Evolutionary conservation across 495 filamentous ascomycete species (phyloP).

Genomic region (Penicillium psychrofluorescens): DNA sequence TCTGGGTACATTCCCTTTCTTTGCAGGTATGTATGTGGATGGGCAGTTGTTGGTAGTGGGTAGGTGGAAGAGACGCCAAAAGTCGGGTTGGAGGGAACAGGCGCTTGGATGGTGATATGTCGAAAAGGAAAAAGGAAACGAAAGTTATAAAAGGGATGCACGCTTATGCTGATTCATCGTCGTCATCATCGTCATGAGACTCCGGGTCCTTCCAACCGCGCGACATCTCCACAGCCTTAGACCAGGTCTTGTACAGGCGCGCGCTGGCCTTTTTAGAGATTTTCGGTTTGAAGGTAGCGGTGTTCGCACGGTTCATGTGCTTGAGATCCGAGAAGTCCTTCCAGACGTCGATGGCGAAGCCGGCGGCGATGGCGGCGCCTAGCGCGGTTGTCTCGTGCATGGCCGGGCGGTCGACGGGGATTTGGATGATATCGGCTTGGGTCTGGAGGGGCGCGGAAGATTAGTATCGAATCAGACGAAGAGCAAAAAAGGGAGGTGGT

Average conservation of each 20-base stretch:
- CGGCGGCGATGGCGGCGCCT: slow-evolving; percentile 90
- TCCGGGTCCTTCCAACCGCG: slow-evolving; percentile 64
- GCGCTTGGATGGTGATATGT: slow-evolving; percentile 7
- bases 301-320: slow-evolving; percentile 67
- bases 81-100: not conserved
- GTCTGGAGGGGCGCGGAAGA: slow-evolving; percentile 39
- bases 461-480: slow-evolving; percentile 4
- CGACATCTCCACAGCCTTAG: slow-evolving; percentile 84
- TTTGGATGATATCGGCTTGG: slow-evolving; percentile 84
- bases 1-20: too few relatives aligned
- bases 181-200: slow-evolving; percentile 32
- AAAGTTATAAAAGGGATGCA: slow-evolving; percentile 2
- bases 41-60: not conserved
- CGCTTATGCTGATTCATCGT: slow-evolving; percentile 13
- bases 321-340: slow-evolving; percentile 69
- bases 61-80: slow-evolving; percentile 1
- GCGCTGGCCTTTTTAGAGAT: slow-evolving; percentile 52
- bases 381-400: slow-evolving; percentile 95
- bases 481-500: slow-evolving; percentile 6
- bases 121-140: slow-evolving; percentile 1
- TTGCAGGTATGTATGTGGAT: too few relatives aligned
- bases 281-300: slow-evolving; percentile 64
- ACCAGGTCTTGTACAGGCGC: slow-evolving; percentile 73
- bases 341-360: slow-evolving; percentile 82
- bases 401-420: slow-evolving; percentile 76